These are phyloP conservation scores for Pleurozium schreberi DNA, from an alignment of 225 moss, liverwort and hornwort species.

Conservation along the genomic window DNA sequence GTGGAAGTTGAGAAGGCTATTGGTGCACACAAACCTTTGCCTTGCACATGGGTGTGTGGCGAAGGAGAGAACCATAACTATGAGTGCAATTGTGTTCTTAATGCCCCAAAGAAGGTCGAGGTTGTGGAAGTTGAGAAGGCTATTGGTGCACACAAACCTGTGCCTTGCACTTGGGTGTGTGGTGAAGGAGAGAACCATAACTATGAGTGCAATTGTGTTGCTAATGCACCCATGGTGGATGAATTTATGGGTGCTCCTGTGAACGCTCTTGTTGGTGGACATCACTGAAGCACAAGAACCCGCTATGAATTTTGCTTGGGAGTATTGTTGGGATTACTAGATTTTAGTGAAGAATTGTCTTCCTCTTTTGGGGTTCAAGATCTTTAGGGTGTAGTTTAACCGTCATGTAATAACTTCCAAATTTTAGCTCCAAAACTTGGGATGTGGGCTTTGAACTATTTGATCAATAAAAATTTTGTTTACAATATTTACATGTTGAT, in stretches of 20 bases:
- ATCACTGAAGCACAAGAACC: not conserved
- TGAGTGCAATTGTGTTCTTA: not conserved
- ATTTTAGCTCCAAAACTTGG: not conserved
- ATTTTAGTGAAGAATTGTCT: not conserved
- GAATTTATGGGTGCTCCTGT: not conserved
- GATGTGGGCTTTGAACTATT: not conserved
- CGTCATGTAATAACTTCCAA: not conserved
- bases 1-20: not conserved
- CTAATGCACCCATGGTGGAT: not conserved
- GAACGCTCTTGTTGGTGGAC: not conserved
- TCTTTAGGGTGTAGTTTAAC: no score
- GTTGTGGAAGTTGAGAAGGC: not conserved
- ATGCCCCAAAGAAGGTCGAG: not conserved
- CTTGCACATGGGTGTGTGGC: not conserved
- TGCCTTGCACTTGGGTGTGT: not conserved
- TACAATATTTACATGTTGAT: not conserved
- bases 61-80: not conserved
- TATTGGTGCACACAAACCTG: not conserved
- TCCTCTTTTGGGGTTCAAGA: not conserved
- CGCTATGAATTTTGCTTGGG: not conserved
- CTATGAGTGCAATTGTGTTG: not conserved
- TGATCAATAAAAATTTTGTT: no score
- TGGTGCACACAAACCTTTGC: not conserved
- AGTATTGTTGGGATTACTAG: not conserved
- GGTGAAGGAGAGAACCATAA: not conserved